Evolutionary conservation across 2,329 filamentous ascomycete genomes (phyloP).

Genomic region (Ceratocystis huliohia): DNA sequence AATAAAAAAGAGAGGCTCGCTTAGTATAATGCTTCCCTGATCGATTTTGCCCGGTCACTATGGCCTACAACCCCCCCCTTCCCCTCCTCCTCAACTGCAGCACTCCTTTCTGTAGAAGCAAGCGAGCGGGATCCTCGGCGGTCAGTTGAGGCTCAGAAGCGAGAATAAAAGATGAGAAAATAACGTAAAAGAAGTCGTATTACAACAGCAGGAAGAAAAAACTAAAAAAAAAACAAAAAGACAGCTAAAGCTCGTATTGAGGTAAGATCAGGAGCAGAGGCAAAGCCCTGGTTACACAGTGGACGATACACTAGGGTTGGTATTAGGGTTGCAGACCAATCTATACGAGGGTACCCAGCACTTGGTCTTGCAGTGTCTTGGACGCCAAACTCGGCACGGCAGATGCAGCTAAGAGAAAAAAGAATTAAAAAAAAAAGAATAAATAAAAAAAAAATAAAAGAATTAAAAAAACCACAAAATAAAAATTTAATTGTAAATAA

Average conservation of each 20-base stretch:
- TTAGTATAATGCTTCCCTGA: neutral
- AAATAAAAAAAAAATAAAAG: neutral
- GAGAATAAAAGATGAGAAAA: no score
- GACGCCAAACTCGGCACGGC: neutral
- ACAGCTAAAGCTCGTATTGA: neutral
- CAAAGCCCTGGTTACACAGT: neutral
- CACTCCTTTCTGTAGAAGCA: neutral
- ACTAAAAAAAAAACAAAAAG: neutral
- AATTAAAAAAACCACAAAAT: neutral
- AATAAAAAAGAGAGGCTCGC: neutral
- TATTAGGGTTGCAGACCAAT: neutral
- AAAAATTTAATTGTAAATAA: no score
- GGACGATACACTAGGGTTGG: neutral
- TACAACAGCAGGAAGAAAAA: neutral
- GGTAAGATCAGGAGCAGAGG: neutral
- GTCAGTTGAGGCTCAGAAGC: neutral
- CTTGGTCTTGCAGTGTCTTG: neutral
- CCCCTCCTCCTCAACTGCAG: no score
- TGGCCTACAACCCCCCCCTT: no score
- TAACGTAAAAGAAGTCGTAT: neutral
- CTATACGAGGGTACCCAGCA: neutral
- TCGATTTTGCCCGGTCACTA: no score
- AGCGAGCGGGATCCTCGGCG: neutral
- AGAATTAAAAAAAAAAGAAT: neutral
- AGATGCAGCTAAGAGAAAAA: neutral